Base-by-base conservation (phyloP, 305 asterid species). In the Fraxinus angustifolia region DNA sequence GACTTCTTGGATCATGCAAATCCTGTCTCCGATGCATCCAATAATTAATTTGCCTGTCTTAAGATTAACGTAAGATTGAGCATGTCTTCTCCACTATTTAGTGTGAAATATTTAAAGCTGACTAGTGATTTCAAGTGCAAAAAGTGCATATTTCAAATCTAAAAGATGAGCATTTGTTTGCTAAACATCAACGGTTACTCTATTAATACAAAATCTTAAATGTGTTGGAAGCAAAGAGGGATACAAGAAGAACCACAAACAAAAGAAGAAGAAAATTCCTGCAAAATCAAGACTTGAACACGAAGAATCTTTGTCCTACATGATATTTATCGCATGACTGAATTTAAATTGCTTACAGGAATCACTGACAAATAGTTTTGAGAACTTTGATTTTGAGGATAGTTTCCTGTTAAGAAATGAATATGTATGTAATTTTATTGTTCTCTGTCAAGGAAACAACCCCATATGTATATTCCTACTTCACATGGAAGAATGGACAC, bases 1-100 rank as follows among this genome's bases (percentile, higher is more conserved):
- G 89, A 90, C 87, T 89, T 91, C 92, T 91, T 84, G 93, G 95
- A 90, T 91, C 95, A 36, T 84, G 90, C 53, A 82, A 84, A 82
- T 76, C 56, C 75, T 76, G 87, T 85, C 86, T 73, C 81, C 86
- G 60, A 65, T 75, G 71, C 80, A 67, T 80, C 87, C 81, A 4
- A 65, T 67, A 67, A 67, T 67, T 67, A 67, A 67, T 67, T 67
- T 67, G 73, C 73, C 36, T 67, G 36, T 28, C 36, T 11, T 28
- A 67, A 28, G 8, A 21, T 60, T 60, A 23, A 62, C 71, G 3
- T 28, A 65, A 65, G 17, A 65, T 65, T 65, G 34, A 65, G 35
- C 73, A 65, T 65, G 73, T 65, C 72, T 65, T 65, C 73, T 26
- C 73, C 34, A 65, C 73, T 26, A 35, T 35, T 26, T 26, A 65